Evolutionary conservation across 2,329 filamentous ascomycete species (phyloP).

Genomic region (Laburnicola sp.): DNA sequence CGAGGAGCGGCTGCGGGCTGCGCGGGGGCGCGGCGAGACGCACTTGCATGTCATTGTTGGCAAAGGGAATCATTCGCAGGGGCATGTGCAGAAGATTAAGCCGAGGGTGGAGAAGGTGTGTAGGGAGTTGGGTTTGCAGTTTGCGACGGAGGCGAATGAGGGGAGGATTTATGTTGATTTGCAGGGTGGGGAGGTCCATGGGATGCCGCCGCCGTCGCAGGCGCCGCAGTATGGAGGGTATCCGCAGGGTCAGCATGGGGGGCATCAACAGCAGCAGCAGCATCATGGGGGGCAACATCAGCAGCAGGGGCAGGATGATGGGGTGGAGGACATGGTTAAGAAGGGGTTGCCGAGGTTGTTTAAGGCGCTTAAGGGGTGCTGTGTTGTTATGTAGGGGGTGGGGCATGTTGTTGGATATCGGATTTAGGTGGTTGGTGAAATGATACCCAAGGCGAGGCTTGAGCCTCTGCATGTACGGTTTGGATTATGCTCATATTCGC

Average conservation of each 20-base stretch:
- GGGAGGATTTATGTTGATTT: slow-evolving; percentile 89
- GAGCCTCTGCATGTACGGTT: neutral
- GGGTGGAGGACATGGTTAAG: slow-evolving; percentile 63
- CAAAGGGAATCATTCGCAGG: slow-evolving; percentile 83
- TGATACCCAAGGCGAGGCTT: slow-evolving; percentile 11
- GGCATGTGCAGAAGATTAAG: slow-evolving; percentile 90
- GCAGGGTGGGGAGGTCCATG: slow-evolving; percentile 63
- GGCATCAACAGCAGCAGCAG: too few relatives aligned
- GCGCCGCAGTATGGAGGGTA: slow-evolving; percentile 42
- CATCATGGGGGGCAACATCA: slow-evolving; percentile 42
- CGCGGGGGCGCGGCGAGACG: slow-evolving; percentile 70
- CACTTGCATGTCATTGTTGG: slow-evolving; percentile 96
- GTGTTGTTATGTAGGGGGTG: slow-evolving; percentile 68
- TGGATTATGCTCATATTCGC: neutral
- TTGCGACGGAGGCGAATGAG: slow-evolving; percentile 82
- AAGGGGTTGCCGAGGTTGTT: slow-evolving; percentile 64
- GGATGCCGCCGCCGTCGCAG: slow-evolving; percentile 45
- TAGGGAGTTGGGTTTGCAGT: slow-evolving; percentile 78
- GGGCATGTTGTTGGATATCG: neutral
- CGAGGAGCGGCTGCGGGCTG: slow-evolving; percentile 80
- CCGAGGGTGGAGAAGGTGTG: slow-evolving; percentile 91
- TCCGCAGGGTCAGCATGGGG: slow-evolving; percentile 29
- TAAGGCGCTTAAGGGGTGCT: slow-evolving; percentile 69
- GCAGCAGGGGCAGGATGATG: slow-evolving; percentile 52
- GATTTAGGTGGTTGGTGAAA: neutral